phyloP scores from a whole-genome alignment of 805 yeast genomes.

The Gaillardinia entomophila region DNA sequence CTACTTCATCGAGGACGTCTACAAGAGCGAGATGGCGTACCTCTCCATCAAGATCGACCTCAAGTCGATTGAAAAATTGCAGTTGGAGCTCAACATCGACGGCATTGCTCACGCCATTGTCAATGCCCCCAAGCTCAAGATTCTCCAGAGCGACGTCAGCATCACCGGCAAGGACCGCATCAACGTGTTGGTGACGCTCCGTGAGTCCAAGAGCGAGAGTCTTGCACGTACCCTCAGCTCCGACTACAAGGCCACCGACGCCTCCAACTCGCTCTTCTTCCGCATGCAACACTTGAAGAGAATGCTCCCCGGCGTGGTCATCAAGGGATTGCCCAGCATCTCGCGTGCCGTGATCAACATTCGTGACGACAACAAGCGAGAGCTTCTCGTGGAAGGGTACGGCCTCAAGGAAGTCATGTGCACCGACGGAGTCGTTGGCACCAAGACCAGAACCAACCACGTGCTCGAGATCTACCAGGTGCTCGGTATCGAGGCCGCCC shows the following conservation, averaged over 20 bases:
- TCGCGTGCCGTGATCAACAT: constrained; percentile 96
- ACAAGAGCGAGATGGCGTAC: constrained; percentile 70
- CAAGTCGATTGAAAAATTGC: constrained; percentile 80
- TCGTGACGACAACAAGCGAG: constrained; percentile 78
- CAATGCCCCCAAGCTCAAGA: constrained; percentile 84
- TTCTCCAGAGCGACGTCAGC: constrained; percentile 64
- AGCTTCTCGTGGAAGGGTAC: constrained; percentile 93
- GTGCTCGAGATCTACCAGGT: constrained; percentile 84
- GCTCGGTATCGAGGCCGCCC: constrained; percentile 96
- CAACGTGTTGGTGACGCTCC: constrained; percentile 51
- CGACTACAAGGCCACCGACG: constrained; percentile 29
- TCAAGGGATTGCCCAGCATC: constrained; percentile 87
- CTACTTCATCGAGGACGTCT: constrained; percentile 88
- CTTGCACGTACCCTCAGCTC: constrained; percentile 26
- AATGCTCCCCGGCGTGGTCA: constrained; percentile 78
- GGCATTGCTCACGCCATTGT: constrained; percentile 81
- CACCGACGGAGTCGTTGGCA: constrained; percentile 93
- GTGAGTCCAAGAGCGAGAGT: constrained; percentile 31
- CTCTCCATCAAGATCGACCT: constrained; percentile 78
- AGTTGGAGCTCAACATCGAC: constrained; percentile 80
- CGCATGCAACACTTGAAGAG: constrained; percentile 88
- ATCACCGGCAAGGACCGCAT: constrained; percentile 61
- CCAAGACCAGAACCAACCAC: constrained; percentile 85
- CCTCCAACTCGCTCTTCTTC: constrained; percentile 59
- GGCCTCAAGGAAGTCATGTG: constrained; percentile 95